Evolutionary conservation across 2,329 filamentous ascomycete species (phyloP), one percentile per base, ranked within the genome.

Genomic region (Pseudovirgaria hyperparasitica): DNA sequence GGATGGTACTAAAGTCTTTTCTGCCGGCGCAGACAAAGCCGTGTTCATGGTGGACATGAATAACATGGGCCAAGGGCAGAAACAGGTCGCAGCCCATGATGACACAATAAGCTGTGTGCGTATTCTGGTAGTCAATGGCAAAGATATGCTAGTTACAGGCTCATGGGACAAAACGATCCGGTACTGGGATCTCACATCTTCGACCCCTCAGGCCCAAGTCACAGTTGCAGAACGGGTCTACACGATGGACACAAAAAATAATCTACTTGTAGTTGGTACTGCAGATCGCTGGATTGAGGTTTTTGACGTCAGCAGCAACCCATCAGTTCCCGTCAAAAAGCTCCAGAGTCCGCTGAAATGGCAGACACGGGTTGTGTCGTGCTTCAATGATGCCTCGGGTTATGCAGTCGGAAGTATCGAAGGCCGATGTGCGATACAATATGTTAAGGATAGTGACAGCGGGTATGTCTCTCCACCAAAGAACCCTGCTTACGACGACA

Each of bases 351-450:
- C 90, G 3, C 69, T 98, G 23, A 98, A 98, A 62, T 98, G 86
- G 84, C 90, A 98, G 66, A 98, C 90, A 2, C 69, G 87, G 32
- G 84, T 92, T 9, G 82, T 96, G 27, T 90, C 80, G 60, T 96
- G 87, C 63, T 98, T 98, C 54, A 75, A 77, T 9, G 87, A 98
- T 51, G 80, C 84, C 5, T 76, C 75, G 1, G 90, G 90, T 5
- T 98, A 92, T 48, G 90, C 90, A 1, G 82, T 98, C 26, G 90
- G 90, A 29, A 92, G 82, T 50, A 93, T 98, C 44, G 90, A 98
- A 54, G 90, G 90, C 16, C 79, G 90, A 30, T 98, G 90, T 53
- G 90, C 90, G 2, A 98, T 98, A 37, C 90, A 98, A 52, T 96
- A 98, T 45, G 84, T 94, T 19, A 87, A 98, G 46, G 90, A 98